Base-by-base conservation (phyloP, 2,329 filamentous ascomycete genomes). In the Colletotrichum echinochloae region DNA sequence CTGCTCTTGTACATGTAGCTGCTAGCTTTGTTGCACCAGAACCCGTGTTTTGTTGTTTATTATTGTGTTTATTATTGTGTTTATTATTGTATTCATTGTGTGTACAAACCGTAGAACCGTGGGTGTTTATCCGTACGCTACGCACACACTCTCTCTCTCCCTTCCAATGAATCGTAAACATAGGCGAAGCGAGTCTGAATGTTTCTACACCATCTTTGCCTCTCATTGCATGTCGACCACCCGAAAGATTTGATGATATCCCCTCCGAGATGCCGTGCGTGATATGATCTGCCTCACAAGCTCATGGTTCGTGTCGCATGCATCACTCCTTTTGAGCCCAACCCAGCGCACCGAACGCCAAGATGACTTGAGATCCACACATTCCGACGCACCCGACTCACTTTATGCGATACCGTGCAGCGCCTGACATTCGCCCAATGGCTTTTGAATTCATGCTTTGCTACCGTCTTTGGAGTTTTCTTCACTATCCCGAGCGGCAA, bases 391-490 rank as follows among this genome's bases (percentile, higher is more conserved):
- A 37, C 16, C 55, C 66, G 39, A 56, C 48, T 66, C 49, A 30
- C 33, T 41, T 20, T 18, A 44, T 28, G 54, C 37, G 44, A 14
- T 18, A 35, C 20, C 35, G 26, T 35, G 44, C 41, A 35, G 44
- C 28, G 60, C 60, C 52, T 59, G 64, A 35, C 16, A 35, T 26
- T 16, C 51, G n/a, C 23, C 51, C 44, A 39, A 62, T 35, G 54
- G 41, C 33, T 30, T 46, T 14, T 57, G 37, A 37, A 26, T 62
- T 59, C 37, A 55, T 68, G 52, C 30, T 55, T 35, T 59, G 57
- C 23, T 52, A 20, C 57, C 26, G 57, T 23, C 49, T 16, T 11
- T 54, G 35, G 26, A n/a, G 26, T 35, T 35, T 39, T 28, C 28
- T 26, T 57, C 20, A 28, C 44, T n/a, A 33, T 8, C n/a, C 33